Base-by-base conservation (phyloP, 768 basidiomycete species). In the Dioszegia crocea region DNA sequence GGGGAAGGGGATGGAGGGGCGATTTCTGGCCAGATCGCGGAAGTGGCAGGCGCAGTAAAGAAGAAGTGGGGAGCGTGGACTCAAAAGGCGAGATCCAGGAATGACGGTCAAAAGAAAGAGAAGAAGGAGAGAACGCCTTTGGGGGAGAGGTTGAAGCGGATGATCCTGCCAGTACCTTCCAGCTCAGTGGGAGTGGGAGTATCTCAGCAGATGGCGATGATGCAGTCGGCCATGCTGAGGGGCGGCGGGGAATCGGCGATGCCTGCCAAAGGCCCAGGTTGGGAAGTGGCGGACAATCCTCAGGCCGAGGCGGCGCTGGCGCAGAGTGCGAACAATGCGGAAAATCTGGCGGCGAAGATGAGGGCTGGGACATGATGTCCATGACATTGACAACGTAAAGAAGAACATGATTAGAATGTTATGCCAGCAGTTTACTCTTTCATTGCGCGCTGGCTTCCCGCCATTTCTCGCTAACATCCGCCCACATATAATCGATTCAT, bases 251-350 rank as follows among this genome's bases (percentile, higher is more conserved):
- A 27, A 30, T 10, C 12, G 29, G 24, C 33, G 4, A 31, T 39
- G 24, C 59, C 54, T n/a, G 48, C 54, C 3, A 38, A 23, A 38
- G 59, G 57, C 2, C 58, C 58, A 36, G 62, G 62, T 0, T 64
- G 62, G 62, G 53, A 49, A 26, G 39, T 53, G 2, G 62, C 62
- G 12, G 36, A 59, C 14, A 26, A 60, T 39, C 44, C 62, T 36
- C n/a, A 56, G 21, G 62, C 55, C 4, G 44, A 46, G 10, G 62
- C 62, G 14, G 50, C 58, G 4, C 33, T 57, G 33, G 47, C 47
- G 33, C 16, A 57, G 46, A 57, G 56, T 29, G 56, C 56, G 16
- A 57, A 21, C 17, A 57, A 49, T 30, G 56, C 56, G 1, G 45
- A 57, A 24, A 19, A n/a, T 23, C 26, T 44, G 3, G 56, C 56